phyloP scores from a whole-genome alignment of 1,284 basidiomycete species.

The Malassezia globosa region DNA sequence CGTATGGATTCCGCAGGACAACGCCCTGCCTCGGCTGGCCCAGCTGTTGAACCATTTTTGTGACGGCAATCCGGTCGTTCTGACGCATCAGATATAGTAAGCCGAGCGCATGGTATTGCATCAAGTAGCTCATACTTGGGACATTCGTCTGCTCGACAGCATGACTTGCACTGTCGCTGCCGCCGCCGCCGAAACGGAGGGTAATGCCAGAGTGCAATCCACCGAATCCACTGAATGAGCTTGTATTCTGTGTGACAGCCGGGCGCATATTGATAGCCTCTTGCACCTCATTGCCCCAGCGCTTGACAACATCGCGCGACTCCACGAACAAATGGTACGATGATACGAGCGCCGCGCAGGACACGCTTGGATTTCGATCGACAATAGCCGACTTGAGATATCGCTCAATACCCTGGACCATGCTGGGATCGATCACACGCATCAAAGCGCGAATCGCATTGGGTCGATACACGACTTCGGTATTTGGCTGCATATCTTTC shows the following conservation, averaged over 20 bases:
- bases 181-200: constrained; percentile 25
- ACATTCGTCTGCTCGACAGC: constrained; percentile 60
- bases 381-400: constrained; percentile 99
- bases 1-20: constrained; percentile 87
- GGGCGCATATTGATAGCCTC: constrained; percentile 65
- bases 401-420: constrained; percentile 95
- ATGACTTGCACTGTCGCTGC: constrained; percentile 22
- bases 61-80: constrained; percentile 96
- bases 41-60: constrained; percentile 93
- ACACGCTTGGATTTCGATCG: constrained; percentile 88
- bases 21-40: constrained; percentile 53
- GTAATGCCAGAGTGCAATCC: constrained; percentile 48
- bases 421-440: constrained; percentile 89
- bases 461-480: constrained; percentile 94
- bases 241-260: constrained; percentile 20
- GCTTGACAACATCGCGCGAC: constrained; percentile 69
- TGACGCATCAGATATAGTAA: constrained; percentile 88
- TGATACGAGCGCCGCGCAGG: constrained; percentile 89
- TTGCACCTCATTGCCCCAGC: constrained; percentile 97
- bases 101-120: constrained; percentile 94
- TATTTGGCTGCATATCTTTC: constrained; percentile 99
- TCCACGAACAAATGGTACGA: constrained; percentile 90
- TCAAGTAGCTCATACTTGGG: constrained; percentile 58
- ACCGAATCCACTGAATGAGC: constrained; percentile 49
- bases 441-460: constrained; percentile 94